Percentiles rank a stretch among this genome's conserved stretches.
Conservation (phyloP, 2,329 filamentous ascomycete genomes). For the Ophiocordyceps camponoti-rufipedis region DNA sequence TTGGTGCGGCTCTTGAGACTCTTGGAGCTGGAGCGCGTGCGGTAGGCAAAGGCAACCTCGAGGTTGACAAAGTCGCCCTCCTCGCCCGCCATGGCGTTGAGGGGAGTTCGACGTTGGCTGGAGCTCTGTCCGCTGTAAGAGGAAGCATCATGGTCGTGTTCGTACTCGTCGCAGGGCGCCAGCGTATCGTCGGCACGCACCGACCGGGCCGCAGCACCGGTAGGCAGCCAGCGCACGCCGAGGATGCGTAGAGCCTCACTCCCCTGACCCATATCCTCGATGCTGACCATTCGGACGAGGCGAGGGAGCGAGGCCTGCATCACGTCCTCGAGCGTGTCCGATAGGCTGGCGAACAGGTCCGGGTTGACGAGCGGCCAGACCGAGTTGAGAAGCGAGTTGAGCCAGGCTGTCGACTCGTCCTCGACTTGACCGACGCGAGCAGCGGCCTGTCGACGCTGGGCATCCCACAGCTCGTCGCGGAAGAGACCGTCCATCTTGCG, state of each 20-base stretch:
- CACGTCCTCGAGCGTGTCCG: slow-evolving; percentile 58
- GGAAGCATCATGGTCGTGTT: slow-evolving; percentile 1
- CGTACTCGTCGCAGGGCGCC: slow-evolving; percentile 10
- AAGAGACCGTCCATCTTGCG: slow-evolving; percentile 45
- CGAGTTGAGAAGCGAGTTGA: slow-evolving; percentile 48
- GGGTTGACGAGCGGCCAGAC: slow-evolving; percentile 64
- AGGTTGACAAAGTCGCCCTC: slow-evolving; percentile 65
- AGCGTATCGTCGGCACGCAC: slow-evolving; percentile 41
- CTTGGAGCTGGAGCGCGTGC: slow-evolving; percentile 40
- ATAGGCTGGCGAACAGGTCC: slow-evolving; percentile 49
- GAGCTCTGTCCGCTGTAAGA: slow-evolving; percentile 1
- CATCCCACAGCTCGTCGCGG: slow-evolving; percentile 53
- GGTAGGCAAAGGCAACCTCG: slow-evolving; percentile 58
- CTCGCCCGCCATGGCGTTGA: slow-evolving; percentile 53
- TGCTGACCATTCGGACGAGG: slow-evolving; percentile 53
- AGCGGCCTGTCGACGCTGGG: slow-evolving; percentile 34
- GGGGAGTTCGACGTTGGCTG: slow-evolving; percentile 1
- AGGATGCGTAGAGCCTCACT: slow-evolving; percentile 53
- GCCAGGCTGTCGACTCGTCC: slow-evolving; percentile 51
- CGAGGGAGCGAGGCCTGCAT: slow-evolving; percentile 62
- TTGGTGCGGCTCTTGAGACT: slow-evolving; percentile 53
- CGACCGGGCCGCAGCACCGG: slow-evolving; percentile 45
- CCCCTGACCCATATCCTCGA: slow-evolving; percentile 60
- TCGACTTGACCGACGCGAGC: slow-evolving; percentile 21
- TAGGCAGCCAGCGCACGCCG: slow-evolving; percentile 54